Conservation (phyloP, 129 eudicot species). For the Flaveria linearis region DNA sequence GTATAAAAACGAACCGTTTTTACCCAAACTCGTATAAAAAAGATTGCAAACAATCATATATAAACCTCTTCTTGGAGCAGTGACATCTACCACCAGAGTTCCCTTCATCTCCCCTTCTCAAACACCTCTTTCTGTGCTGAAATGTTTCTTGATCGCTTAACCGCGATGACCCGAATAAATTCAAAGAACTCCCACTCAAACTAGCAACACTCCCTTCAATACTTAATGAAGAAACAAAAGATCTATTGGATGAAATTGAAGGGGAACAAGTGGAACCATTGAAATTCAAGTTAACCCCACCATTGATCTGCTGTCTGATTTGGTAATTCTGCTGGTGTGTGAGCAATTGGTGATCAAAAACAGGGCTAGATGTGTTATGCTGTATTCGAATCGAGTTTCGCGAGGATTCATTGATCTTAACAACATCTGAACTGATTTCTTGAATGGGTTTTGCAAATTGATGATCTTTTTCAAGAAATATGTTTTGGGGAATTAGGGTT, state of each 20-base stretch:
- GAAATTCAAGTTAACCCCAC: conserved; percentile 82
- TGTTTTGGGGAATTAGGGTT: conserved; percentile 50
- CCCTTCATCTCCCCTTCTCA: conserved; percentile 77
- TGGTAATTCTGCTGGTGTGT: conserved; percentile 55
- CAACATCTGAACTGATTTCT: conserved; percentile 46
- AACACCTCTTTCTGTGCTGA: conserved; percentile 73
- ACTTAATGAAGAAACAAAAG: conserved; percentile 88
- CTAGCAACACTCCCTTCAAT: conserved; percentile 91
- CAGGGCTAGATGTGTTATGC: conserved; percentile 41
- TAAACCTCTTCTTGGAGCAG: conserved; percentile 83
- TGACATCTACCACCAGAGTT: conserved; percentile 75
- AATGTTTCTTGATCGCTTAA: conserved; percentile 65
- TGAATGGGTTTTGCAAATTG: conserved; percentile 49
- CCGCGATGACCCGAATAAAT: conserved; percentile 59
- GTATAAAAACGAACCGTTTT: conserved; percentile 39
- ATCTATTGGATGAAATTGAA: conserved; percentile 75
- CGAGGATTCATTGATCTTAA: no score
- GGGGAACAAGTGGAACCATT: conserved; percentile 69
- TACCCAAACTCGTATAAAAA: conserved; percentile 31
- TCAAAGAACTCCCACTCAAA: conserved; percentile 68
- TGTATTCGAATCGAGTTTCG: conserved; percentile 42
- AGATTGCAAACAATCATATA: neutral
- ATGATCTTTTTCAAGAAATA: conserved; percentile 48
- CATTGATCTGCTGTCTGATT: conserved; percentile 72
- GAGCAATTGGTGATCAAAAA: conserved; percentile 45